These are phyloP conservation scores for Lyophyllum semitale DNA, from an alignment of 768 basidiomycete species.

Conservation along the genomic window DNA sequence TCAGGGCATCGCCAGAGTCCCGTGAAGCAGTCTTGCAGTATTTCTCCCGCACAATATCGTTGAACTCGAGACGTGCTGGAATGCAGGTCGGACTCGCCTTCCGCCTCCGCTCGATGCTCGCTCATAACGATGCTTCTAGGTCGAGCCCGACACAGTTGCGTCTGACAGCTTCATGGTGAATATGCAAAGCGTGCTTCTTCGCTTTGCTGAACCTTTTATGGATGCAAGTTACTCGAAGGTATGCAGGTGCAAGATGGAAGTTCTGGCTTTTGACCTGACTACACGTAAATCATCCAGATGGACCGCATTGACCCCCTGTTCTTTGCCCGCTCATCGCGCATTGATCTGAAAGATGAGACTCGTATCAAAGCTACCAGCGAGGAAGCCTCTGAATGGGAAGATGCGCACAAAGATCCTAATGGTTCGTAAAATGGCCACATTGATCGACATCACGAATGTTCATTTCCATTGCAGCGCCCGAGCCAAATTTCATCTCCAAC, in stretches of 20 bases:
- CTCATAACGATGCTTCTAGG: conserved; percentile 39
- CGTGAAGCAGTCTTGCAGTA: conserved; percentile 84
- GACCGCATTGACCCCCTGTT: conserved; percentile 88
- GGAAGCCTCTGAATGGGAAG: conserved; percentile 77
- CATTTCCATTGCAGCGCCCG: conserved; percentile 39
- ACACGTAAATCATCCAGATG: conserved; percentile 49
- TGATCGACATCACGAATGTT: not conserved
- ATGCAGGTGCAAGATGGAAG: not conserved
- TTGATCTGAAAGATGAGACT: conserved; percentile 87
- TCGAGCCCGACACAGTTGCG: conserved; percentile 83
- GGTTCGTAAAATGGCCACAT: conserved; percentile 33
- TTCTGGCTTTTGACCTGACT: not conserved
- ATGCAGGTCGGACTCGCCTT: conserved; percentile 63
- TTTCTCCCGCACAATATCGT: conserved; percentile 69
- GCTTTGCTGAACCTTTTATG: conserved; percentile 93
- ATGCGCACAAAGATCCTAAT: conserved; percentile 43
- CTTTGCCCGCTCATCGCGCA: conserved; percentile 69
- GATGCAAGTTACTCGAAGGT: conserved; percentile 91
- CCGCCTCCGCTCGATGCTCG: not conserved
- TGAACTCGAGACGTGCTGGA: conserved; percentile 89
- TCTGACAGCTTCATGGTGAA: conserved; percentile 95
- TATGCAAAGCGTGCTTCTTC: conserved; percentile 76
- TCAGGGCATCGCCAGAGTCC: conserved; percentile 76
- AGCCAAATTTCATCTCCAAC: conserved; percentile 93
- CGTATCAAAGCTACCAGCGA: conserved; percentile 91